Evolutionary conservation across 1,284 basidiomycete genomes (phyloP).

Genomic region (Cryptococcus sp.): DNA sequence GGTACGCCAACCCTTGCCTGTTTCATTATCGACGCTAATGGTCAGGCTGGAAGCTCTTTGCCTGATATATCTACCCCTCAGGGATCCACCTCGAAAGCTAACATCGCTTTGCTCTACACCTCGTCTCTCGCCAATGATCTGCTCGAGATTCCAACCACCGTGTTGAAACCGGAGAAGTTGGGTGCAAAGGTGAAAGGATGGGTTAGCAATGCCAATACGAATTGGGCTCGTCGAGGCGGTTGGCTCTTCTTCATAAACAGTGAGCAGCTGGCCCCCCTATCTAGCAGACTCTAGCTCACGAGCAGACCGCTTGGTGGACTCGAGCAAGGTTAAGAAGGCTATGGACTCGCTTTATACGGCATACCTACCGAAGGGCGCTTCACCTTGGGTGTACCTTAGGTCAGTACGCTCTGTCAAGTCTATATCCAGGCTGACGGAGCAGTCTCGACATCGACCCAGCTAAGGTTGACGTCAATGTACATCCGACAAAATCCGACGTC

Average conservation of each 20-base stretch:
- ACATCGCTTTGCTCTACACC: conserved; percentile 78
- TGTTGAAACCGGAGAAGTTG: conserved; percentile 45
- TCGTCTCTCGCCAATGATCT: conserved; percentile 76
- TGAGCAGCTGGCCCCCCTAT: conserved; percentile 47
- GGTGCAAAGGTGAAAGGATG: conserved; percentile 61
- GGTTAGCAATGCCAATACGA: conserved; percentile 84
- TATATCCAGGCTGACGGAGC: conserved; percentile 1
- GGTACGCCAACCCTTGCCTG: conserved; percentile 47
- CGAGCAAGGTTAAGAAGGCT: conserved; percentile 75
- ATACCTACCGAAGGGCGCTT: conserved; percentile 84
- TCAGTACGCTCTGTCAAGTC: conserved; percentile 32
- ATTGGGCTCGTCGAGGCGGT: conserved; percentile 65
- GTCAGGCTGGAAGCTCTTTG: conserved; percentile 61
- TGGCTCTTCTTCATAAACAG: conserved; percentile 97
- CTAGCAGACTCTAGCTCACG: background rate
- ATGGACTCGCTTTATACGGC: conserved; percentile 80
- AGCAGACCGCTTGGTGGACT: conserved; percentile 89
- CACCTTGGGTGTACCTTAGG: conserved; percentile 90
- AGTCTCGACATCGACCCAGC: conserved; percentile 79
- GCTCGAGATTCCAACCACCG: conserved; percentile 52
- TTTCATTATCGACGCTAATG: no score
- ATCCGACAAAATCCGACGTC: conserved; percentile 95
- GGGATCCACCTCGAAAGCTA: conserved; percentile 60
- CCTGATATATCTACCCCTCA: conserved; percentile 81
- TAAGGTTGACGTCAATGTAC: conserved; percentile 94